Conservation (phyloP, 371 early-diverging fungal genomes). For the Dinochytrium kinnereticum region DNA sequence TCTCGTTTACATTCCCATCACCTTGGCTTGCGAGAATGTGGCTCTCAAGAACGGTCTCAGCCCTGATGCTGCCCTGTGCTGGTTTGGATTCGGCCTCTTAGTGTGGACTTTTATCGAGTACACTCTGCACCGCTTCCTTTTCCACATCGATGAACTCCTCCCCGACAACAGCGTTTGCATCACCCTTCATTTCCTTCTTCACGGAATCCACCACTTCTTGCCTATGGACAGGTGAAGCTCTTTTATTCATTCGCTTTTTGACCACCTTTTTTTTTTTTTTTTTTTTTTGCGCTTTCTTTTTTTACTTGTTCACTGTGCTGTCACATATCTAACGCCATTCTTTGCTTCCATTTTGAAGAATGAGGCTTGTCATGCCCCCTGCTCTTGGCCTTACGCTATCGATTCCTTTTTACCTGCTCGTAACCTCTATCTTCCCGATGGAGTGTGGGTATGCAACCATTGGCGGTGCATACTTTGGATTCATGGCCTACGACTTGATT, state of each 20-base stretch:
- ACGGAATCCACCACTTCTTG: conserved; percentile 94
- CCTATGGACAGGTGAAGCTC: conserved; percentile 89
- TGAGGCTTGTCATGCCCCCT: conserved; percentile 97
- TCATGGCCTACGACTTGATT: conserved; percentile 86
- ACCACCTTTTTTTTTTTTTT: neutral
- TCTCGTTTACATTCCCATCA: conserved; percentile 82
- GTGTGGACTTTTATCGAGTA: conserved; percentile 82
- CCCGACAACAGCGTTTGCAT: conserved; percentile 84
- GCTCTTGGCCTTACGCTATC: conserved; percentile 74
- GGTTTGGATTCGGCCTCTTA: conserved; percentile 70
- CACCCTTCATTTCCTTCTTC: conserved; percentile 80
- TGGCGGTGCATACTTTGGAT: conserved; percentile 81
- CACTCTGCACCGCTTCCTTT: conserved; percentile 87
- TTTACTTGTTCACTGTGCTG: conserved; percentile 21
- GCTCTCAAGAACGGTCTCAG: conserved; percentile 36
- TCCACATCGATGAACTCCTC: conserved; percentile 86
- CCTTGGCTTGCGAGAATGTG: conserved; percentile 38
- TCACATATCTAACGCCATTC: neutral
- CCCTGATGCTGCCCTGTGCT: conserved; percentile 35
- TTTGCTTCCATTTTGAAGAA: conserved; percentile 47
- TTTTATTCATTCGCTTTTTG: conserved; percentile 20
- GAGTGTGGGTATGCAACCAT: conserved; percentile 65
- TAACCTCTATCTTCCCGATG: conserved; percentile 55
- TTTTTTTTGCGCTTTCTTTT: conserved; percentile 12
- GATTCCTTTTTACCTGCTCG: conserved; percentile 59